These are phyloP conservation scores for Fusarium sororula DNA, from an alignment of 2,329 filamentous ascomycete species.

Conservation along the genomic window DNA sequence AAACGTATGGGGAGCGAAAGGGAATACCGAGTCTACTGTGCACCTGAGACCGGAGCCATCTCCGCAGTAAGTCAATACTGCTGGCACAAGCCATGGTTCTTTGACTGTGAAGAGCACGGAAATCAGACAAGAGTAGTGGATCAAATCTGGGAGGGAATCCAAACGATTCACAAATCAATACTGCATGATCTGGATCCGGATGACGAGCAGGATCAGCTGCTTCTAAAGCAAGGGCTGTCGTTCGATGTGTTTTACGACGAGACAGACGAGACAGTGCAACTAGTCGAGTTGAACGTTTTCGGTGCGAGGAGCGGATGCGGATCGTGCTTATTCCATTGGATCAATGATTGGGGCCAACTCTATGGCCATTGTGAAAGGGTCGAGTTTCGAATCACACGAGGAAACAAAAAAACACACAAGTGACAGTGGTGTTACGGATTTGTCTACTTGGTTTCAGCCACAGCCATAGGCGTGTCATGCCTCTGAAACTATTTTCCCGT, in stretches of 20 bases:
- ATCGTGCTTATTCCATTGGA: constrained; percentile 58
- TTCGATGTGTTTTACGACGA: constrained; percentile 55
- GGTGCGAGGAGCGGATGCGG: constrained; percentile 55
- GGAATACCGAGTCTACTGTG: constrained; percentile 57
- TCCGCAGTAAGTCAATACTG: constrained; percentile 53
- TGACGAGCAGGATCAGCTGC: constrained; percentile 39
- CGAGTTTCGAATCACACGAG: constrained; percentile 14
- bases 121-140: constrained; percentile 27
- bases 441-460: neutral
- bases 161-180: constrained; percentile 6
- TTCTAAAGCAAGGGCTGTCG: constrained; percentile 52
- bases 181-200: neutral
- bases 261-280: constrained; percentile 19
- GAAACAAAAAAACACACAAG: neutral
- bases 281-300: constrained; percentile 59
- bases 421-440: neutral
- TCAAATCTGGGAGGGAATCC: constrained; percentile 12
- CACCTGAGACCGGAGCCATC: constrained; percentile 45
- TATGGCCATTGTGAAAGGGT: constrained; percentile 3
- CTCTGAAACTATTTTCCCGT: neutral
- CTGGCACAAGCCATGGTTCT: constrained; percentile 51
- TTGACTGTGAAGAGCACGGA: constrained; percentile 16
- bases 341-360: constrained; percentile 28
- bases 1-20: constrained; percentile 47
- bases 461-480: neutral